Conservation (phyloP, 495 filamentous ascomycete genomes). For the Niebla homalea region DNA sequence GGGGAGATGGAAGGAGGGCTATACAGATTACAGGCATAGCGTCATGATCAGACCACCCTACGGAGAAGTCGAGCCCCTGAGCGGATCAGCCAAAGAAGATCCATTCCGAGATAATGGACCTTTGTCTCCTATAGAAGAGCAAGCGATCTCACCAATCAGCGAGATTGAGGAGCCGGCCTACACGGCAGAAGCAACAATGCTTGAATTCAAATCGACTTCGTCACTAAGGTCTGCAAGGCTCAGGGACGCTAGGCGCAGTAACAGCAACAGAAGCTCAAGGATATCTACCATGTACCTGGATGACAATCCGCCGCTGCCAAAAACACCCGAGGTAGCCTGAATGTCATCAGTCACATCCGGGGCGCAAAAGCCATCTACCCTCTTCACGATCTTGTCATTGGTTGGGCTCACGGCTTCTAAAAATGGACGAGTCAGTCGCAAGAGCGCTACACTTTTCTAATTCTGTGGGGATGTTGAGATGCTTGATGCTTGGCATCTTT, state of each 20-base stretch:
- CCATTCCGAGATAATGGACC: background rate
- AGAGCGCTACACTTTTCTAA: too few relatives aligned
- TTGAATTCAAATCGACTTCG: slow-evolving; percentile 1
- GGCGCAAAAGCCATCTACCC: too few relatives aligned
- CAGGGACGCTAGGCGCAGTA: background rate
- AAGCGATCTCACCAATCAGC: background rate
- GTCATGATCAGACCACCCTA: slow-evolving; percentile 11
- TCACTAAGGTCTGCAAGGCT: slow-evolving; percentile 2
- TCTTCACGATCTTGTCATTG: too few relatives aligned
- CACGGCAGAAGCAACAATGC: slow-evolving; percentile 1
- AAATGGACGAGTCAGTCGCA: too few relatives aligned
- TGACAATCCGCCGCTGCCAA: background rate
- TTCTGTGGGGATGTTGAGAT: too few relatives aligned
- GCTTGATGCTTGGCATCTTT: too few relatives aligned
- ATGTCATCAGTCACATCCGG: background rate
- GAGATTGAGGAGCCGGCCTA: background rate
- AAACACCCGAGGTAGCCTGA: background rate
- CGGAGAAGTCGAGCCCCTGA: background rate
- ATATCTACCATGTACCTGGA: background rate
- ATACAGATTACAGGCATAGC: slow-evolving; percentile 9
- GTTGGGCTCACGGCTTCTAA: too few relatives aligned
- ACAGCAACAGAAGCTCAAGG: background rate
- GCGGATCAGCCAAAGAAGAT: slow-evolving; percentile 7
- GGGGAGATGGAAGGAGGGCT: slow-evolving; percentile 4
- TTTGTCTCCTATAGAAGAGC: background rate